Evolutionary conservation across 495 filamentous ascomycete genomes (phyloP).

Genomic region (Aspergillus campestris): DNA sequence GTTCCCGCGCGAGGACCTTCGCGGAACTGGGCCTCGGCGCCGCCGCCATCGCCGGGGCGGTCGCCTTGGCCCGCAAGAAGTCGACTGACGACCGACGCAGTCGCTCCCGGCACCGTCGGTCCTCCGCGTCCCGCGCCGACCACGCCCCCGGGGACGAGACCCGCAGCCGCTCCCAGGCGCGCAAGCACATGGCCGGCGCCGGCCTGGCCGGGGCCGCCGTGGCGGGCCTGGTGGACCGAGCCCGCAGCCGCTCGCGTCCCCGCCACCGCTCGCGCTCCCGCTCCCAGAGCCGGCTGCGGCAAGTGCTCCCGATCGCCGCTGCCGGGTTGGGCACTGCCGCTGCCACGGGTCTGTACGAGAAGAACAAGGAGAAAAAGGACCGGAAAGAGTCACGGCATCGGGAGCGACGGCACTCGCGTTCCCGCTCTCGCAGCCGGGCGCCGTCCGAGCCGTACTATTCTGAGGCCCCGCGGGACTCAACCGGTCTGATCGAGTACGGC

Average conservation of each 20-base stretch:
- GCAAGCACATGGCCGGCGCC: slow-evolving; percentile 64
- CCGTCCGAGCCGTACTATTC: slow-evolving; percentile 41
- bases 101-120: slow-evolving; percentile 55
- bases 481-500: slow-evolving; percentile 78
- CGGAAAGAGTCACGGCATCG: slow-evolving; percentile 36
- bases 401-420: slow-evolving; percentile 45
- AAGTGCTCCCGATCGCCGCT: slow-evolving; percentile 59
- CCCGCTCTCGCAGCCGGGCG: slow-evolving; percentile 48
- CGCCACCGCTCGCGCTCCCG: slow-evolving; percentile 41
- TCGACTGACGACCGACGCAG: slow-evolving; percentile 61
- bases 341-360: slow-evolving; percentile 75
- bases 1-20: slow-evolving; percentile 49
- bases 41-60: slow-evolving; percentile 72
- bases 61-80: slow-evolving; percentile 64
- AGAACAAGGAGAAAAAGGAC: slow-evolving; percentile 58
- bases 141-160: slow-evolving; percentile 34
- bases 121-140: slow-evolving; percentile 30
- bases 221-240: slow-evolving; percentile 66
- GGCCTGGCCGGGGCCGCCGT: slow-evolving; percentile 71
- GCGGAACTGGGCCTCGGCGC: slow-evolving; percentile 71
- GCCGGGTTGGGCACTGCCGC: slow-evolving; percentile 73
- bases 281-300: slow-evolving; percentile 51
- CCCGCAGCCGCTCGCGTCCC: slow-evolving; percentile 62
- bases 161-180: slow-evolving; percentile 51
- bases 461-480: slow-evolving; percentile 47